These are phyloP conservation scores for Centella asiatica DNA, from an alignment of 129 eudicot species.

Conservation along the genomic window DNA sequence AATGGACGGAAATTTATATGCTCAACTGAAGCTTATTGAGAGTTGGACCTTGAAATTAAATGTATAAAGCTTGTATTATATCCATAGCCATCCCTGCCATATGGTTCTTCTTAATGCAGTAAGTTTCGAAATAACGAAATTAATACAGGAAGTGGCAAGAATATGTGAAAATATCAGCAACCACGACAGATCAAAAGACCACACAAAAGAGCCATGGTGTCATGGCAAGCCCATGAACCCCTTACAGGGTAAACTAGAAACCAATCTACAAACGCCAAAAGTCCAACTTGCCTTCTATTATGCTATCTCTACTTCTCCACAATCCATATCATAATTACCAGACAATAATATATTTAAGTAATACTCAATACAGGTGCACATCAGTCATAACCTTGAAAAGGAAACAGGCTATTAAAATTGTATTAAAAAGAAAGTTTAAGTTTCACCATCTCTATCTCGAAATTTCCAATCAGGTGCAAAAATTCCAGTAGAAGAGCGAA, in stretches of 20 bases:
- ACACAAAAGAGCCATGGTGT: background rate
- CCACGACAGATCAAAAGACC: background rate
- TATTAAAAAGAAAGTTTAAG: constrained; percentile 5
- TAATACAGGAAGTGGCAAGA: background rate
- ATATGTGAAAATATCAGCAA: background rate
- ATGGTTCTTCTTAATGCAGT: background rate
- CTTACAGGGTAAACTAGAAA: background rate
- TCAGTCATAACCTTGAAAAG: too few species aligned
- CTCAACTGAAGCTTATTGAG: too few species aligned
- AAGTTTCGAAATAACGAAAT: background rate
- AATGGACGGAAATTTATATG: background rate
- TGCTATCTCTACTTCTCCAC: background rate
- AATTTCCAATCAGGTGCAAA: too few species aligned
- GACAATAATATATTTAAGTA: too few species aligned
- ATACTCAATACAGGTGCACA: too few species aligned
- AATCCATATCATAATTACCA: background rate
- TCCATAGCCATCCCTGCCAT: too few species aligned
- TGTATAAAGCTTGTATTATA: too few species aligned
- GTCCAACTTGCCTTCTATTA: too few species aligned
- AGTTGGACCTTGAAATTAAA: too few species aligned
- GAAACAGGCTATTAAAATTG: too few species aligned
- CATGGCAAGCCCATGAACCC: background rate
- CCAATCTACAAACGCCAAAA: background rate
- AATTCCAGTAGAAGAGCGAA: too few species aligned
- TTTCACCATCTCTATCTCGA: background rate